Conservation (phyloP, 2,329 filamentous ascomycete genomes). For the Aspergillus sp. region DNA sequence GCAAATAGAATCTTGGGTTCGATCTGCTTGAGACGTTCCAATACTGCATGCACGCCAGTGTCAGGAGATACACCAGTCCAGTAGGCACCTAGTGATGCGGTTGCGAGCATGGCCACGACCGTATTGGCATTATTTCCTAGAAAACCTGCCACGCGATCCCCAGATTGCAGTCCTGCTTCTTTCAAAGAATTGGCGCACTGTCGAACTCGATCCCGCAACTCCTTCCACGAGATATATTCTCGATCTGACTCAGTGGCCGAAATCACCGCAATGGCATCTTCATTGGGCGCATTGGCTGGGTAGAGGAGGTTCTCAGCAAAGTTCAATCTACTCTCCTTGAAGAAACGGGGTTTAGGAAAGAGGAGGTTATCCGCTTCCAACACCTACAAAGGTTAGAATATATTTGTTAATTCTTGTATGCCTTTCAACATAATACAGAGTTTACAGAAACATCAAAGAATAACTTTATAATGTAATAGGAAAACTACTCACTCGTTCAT, state of each 20-base stretch:
- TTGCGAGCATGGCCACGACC: constrained; percentile 79
- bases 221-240: constrained; percentile 68
- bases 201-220: constrained; percentile 73
- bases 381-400: constrained; percentile 46
- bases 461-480: too few species aligned
- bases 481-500: constrained; percentile 28
- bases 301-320: constrained; percentile 94
- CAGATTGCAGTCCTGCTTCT: constrained; percentile 57
- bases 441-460: too few species aligned
- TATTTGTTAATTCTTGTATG: too few species aligned
- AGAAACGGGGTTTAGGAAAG: constrained; percentile 86
- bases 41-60: constrained; percentile 82
- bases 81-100: constrained; percentile 75
- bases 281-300: constrained; percentile 56
- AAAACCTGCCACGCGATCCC: constrained; percentile 65
- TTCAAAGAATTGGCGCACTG: constrained; percentile 67
- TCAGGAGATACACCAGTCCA: constrained; percentile 95
- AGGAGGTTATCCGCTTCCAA: constrained; percentile 64
- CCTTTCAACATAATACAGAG: too few species aligned
- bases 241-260: constrained; percentile 70
- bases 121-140: constrained; percentile 87
- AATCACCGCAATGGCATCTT: constrained; percentile 66
- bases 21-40: constrained; percentile 84
- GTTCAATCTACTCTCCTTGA: constrained; percentile 72
- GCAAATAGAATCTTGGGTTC: constrained; percentile 76